Evolutionary conservation across 768 basidiomycete species (phyloP).

Genomic region (Hortiboletus campestris): DNA sequence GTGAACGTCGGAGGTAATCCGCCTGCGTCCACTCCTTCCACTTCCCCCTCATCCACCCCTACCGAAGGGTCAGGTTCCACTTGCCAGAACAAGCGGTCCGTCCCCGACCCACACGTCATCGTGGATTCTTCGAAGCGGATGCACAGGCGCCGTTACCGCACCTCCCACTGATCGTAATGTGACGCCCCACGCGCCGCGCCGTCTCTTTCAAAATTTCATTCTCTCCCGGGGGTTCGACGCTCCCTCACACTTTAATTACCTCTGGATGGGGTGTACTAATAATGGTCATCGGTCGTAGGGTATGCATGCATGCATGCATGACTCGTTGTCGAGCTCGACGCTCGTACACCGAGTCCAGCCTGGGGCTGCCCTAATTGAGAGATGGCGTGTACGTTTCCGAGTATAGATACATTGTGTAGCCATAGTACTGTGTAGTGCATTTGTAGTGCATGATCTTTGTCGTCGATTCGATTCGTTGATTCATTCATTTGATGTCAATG

Average conservation of each 20-base stretch:
- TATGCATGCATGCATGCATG: neutral
- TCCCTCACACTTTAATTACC: neutral
- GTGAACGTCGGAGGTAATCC: neutral
- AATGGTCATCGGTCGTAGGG: neutral
- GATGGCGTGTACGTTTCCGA: neutral
- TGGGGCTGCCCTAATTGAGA: neutral
- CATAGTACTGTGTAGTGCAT: neutral
- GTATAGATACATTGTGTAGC: conserved; percentile 7
- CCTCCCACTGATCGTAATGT: conserved; percentile 7
- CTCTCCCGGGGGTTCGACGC: neutral
- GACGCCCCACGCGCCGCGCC: too few relatives aligned
- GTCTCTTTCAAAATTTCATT: too few relatives aligned
- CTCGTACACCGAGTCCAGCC: neutral
- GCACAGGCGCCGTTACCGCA: conserved; percentile 14
- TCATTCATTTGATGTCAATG: too few relatives aligned
- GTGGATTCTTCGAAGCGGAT: conserved; percentile 8
- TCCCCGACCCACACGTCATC: neutral
- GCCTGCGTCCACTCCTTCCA: neutral
- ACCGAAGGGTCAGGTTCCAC: conserved; percentile 8
- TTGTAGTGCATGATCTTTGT: neutral
- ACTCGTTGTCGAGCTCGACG: conserved; percentile 3
- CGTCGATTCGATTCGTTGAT: too few relatives aligned
- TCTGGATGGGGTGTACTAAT: conserved; percentile 8
- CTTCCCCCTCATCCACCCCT: neutral
- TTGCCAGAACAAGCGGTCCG: conserved; percentile 15